These are phyloP conservation scores for Sporisorium graminicola DNA, from an alignment of 1,284 basidiomycete species.

Conservation along the genomic window DNA sequence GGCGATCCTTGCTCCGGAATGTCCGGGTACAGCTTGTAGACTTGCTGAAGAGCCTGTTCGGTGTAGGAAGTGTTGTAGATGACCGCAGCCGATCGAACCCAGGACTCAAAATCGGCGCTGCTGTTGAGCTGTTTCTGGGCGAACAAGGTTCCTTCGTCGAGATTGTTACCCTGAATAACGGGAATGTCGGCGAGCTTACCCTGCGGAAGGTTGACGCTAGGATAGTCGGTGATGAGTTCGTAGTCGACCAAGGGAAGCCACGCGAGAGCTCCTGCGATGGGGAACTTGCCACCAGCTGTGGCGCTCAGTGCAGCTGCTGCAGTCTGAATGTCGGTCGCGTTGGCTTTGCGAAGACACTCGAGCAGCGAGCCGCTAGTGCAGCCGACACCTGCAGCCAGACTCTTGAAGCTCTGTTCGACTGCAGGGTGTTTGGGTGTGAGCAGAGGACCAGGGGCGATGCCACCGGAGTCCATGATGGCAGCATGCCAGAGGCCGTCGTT, in stretches of 20 bases:
- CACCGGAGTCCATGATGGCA: constrained; percentile 55
- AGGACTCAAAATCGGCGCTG: constrained; percentile 23
- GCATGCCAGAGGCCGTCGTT: constrained; percentile 43
- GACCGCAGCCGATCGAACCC: constrained; percentile 21
- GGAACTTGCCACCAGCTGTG: constrained; percentile 19
- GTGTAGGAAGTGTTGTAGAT: constrained; percentile 46
- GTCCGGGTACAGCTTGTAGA: constrained; percentile 38
- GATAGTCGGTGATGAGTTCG: constrained; percentile 43
- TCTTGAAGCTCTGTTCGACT: constrained; percentile 28
- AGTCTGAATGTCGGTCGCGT: constrained; percentile 25
- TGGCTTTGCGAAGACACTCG: constrained; percentile 33
- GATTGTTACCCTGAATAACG: constrained; percentile 45
- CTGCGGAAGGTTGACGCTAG: constrained; percentile 25
- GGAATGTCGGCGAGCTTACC: constrained; percentile 49
- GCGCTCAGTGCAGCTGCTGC: constrained; percentile 9
- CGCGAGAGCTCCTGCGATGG: constrained; percentile 31
- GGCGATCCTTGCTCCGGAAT: constrained; percentile 30
- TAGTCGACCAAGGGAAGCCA: constrained; percentile 48
- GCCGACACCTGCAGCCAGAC: constrained; percentile 25
- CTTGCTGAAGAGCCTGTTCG: constrained; percentile 24
- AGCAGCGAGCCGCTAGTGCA: constrained; percentile 26
- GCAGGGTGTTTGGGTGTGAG: constrained; percentile 36
- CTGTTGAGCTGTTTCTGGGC: constrained; percentile 25
- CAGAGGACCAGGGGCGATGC: constrained; percentile 28
- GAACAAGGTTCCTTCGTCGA: constrained; percentile 51